Base-by-base conservation (phyloP, 352 stramenopile species). In the Phytophthora citricola region DNA sequence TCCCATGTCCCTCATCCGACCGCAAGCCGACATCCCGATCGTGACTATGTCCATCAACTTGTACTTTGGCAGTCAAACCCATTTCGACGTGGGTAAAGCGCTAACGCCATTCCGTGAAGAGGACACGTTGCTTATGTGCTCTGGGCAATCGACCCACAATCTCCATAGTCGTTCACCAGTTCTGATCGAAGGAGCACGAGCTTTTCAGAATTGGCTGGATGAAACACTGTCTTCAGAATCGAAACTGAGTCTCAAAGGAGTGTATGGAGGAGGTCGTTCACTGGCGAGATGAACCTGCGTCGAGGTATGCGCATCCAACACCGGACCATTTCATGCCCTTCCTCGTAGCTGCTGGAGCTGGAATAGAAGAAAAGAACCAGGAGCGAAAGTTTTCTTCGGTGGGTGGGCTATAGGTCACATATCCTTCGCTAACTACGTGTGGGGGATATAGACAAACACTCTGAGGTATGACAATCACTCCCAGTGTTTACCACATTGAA, bases 371-470 rank as follows among this genome's bases (percentile, higher is more conserved):
- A 5, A 36, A 5, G 15, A 51, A 8, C 45, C 45, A 10, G 45
- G 45, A 38, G 45, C 45, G n/a, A n/a, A 34, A 8, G 27, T 1
- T 17, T 29, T 51, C 27, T 51, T 51, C 45, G 45, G 45, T 51
- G 45, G 45, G 15, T 51, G 45, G 45, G 45, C 17, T 14, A 34
- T 34, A 14, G 45, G 45, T 27, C 45, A 17, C 9, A 11, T 51
- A 10, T 39, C 45, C 11, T 51, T 40, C 45, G 45, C 45, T 10
- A 51, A 51, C 45, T 51, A 40, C 14, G 45, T n/a, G 15, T 51
- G 45, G 45, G 45, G 26, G 36, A 17, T 51, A 10, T 14, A 39
- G 32, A 26, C 24, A 26, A 26, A 26, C 24, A 26, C 24, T 26
- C 24, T 26, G 17, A 20, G 17, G 0, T 20, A 26, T 26, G 24